Evolutionary conservation across 305 asterid genomes (phyloP).

Genomic region (Fraxinus velutina): DNA sequence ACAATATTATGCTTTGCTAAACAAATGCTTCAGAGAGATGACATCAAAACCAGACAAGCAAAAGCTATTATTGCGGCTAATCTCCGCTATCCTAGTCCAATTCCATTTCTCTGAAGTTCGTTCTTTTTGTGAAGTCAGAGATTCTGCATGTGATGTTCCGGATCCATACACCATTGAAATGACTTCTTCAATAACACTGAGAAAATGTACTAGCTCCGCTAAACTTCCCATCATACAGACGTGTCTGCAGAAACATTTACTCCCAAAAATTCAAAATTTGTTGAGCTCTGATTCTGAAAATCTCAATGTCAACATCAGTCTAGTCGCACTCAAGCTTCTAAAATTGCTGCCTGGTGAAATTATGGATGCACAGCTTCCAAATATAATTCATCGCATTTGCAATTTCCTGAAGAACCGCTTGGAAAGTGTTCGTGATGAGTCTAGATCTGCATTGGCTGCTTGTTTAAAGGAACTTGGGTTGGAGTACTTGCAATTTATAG

Average conservation of each 20-base stretch:
- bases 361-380: constrained; percentile 77
- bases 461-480: constrained; percentile 86
- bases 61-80: constrained; percentile 62
- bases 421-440: constrained; percentile 91
- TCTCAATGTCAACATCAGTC: constrained; percentile 66
- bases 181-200: constrained; percentile 32
- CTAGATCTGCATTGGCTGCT: constrained; percentile 81
- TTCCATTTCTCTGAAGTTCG: constrained; percentile 60
- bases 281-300: constrained; percentile 60
- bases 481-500: constrained; percentile 79
- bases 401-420: constrained; percentile 74
- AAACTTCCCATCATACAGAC: constrained; percentile 43
- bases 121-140: constrained; percentile 34
- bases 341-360: constrained; percentile 79
- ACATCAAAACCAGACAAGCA: constrained; percentile 67
- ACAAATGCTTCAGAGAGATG: constrained; percentile 73
- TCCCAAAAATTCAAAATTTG: constrained; percentile 81
- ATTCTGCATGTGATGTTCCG: constrained; percentile 38
- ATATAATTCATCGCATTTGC: constrained; percentile 81
- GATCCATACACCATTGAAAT: constrained; percentile 34
- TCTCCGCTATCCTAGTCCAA: constrained; percentile 67
- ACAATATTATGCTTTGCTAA: constrained; percentile 56
- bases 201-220: constrained; percentile 25
- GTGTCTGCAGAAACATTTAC: constrained; percentile 50
- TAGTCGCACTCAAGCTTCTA: constrained; percentile 80